phyloP scores from a whole-genome alignment of 139 green algal genomes.

The Desmodesmus armatus region DNA sequence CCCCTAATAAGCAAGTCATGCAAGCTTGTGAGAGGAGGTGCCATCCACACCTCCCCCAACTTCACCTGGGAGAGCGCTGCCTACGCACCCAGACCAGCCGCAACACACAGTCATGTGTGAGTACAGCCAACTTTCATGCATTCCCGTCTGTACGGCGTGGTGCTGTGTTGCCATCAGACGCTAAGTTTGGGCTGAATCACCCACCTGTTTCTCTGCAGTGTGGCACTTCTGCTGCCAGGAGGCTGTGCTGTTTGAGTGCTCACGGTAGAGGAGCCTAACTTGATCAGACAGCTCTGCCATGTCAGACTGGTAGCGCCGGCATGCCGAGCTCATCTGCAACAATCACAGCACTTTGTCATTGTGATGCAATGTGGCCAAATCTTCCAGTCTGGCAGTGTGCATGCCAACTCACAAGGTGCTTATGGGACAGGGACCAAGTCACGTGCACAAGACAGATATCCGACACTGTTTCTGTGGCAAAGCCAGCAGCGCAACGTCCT shows the following conservation, averaged over 20 bases:
- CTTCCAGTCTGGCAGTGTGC: neutral
- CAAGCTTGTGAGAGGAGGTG: too few species aligned
- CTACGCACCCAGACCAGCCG: neutral
- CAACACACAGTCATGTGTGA: too few species aligned
- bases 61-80: too few species aligned
- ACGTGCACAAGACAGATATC: too few species aligned
- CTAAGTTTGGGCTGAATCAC: too few species aligned
- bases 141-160: neutral
- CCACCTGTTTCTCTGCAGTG: conserved; percentile 55
- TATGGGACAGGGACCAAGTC: neutral
- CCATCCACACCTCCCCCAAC: too few species aligned
- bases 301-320: conserved; percentile 51
- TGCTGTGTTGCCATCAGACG: neutral
- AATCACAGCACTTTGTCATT: conserved; percentile 12
- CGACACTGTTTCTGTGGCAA: too few species aligned
- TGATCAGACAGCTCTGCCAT: conserved; percentile 62
- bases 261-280: conserved; percentile 69
- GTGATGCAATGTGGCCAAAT: too few species aligned
- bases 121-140: too few species aligned
- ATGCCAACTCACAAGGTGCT: neutral
- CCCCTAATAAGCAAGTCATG: neutral
- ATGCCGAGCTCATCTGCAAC: conserved; percentile 24
- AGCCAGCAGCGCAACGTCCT: too few species aligned
- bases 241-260: conserved; percentile 53
- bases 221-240: conserved; percentile 29